phyloP scores from a whole-genome alignment of 352 stramenopile genomes.

The Peronospora destructor region DNA sequence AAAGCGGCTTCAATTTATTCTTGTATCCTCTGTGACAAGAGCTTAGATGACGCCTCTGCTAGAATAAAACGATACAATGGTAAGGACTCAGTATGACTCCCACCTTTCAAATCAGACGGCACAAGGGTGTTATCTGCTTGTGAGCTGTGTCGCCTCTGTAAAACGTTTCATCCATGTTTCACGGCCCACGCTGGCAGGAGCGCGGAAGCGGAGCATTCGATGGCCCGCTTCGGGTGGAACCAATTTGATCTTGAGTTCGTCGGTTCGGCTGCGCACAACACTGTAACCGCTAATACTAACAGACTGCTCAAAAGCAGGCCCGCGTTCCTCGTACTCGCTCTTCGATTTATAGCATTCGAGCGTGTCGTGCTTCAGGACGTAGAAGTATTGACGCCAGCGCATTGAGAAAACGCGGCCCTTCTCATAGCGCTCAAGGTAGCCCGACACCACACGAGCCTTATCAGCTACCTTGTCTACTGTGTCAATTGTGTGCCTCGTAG shows the following conservation, averaged over 20 bases:
- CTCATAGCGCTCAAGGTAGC: constrained; percentile 72
- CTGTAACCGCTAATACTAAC: constrained; percentile 60
- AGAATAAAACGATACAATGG: constrained; percentile 28
- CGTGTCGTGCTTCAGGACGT: constrained; percentile 56
- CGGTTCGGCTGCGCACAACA: constrained; percentile 61
- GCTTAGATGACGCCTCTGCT: constrained; percentile 21
- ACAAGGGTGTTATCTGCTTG: constrained; percentile 13
- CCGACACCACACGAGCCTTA: constrained; percentile 56
- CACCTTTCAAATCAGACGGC: neutral
- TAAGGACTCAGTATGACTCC: constrained; percentile 1
- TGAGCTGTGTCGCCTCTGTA: constrained; percentile 53
- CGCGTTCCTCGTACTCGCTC: constrained; percentile 59
- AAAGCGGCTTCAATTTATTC: constrained; percentile 22
- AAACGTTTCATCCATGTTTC: constrained; percentile 78
- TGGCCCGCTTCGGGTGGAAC: constrained; percentile 54
- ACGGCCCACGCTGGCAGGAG: constrained; percentile 60
- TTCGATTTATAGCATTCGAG: constrained; percentile 75
- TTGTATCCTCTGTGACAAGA: constrained; percentile 6
- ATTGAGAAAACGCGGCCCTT: constrained; percentile 67
- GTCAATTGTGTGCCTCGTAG: constrained; percentile 66
- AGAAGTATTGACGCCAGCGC: constrained; percentile 75
- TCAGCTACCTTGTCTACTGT: constrained; percentile 64
- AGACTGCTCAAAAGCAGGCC: constrained; percentile 38
- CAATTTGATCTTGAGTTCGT: constrained; percentile 79
- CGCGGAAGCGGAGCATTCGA: constrained; percentile 62